A percentile compares a stretch with the other conserved stretches of the same genome.
Conservation (phyloP, 2,329 filamentous ascomycete genomes). For the Diplodia mutila region DNA sequence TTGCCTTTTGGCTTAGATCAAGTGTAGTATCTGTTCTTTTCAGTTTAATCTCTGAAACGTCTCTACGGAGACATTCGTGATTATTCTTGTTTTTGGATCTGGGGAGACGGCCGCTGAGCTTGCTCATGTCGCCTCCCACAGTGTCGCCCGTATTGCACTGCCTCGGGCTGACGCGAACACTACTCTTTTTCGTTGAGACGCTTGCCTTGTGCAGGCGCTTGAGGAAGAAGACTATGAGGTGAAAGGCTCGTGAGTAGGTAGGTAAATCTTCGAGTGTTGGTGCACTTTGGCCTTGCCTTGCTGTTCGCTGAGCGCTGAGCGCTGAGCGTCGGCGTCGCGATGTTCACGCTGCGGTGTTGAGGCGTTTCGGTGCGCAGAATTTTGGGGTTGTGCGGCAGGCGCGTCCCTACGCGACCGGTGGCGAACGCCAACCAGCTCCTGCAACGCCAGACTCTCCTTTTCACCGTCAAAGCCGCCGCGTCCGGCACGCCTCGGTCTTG, state of each 20-base stretch:
- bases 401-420: neutral
- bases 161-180: constrained; percentile 19
- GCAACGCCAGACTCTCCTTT: neutral
- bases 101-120: constrained; percentile 18
- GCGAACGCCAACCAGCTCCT: neutral
- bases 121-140: constrained; percentile 18
- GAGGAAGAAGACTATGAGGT: constrained; percentile 5
- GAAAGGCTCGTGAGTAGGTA: no score
- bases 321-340: no score
- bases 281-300: no score
- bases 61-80: constrained; percentile 19
- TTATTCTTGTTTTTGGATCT: constrained; percentile 13
- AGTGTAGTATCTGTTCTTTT: constrained; percentile 26
- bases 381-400: neutral
- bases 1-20: constrained; percentile 26
- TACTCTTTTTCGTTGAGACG: constrained; percentile 18
- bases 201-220: constrained; percentile 13
- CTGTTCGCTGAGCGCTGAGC: no score
- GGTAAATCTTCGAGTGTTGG: no score
- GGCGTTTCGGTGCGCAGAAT: neutral
- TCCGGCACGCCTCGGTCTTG: neutral
- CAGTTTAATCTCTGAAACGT: constrained; percentile 23
- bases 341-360: neutral
- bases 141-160: constrained; percentile 24
- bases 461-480: neutral